Base-by-base conservation (phyloP, 805 yeast genomes). In the Candida adriatica region DNA sequence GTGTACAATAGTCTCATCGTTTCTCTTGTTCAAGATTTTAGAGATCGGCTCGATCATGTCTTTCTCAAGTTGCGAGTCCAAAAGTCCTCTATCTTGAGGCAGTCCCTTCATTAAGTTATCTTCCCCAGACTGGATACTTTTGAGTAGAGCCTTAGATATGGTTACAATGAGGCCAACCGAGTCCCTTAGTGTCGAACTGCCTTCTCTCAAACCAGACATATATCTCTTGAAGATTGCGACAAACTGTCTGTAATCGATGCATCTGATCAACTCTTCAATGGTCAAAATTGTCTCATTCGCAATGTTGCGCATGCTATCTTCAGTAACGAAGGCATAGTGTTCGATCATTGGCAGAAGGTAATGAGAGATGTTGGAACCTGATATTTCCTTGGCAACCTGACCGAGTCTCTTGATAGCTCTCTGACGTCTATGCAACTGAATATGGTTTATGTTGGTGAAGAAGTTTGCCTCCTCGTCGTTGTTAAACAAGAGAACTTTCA, bases 311-410 rank as follows among this genome's bases (percentile, higher is more conserved):
- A 64, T 61, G 41, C 71, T 77, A 24, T 79, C 85, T 22, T 69
- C 75, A 2, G 63, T 56, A 38, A 74, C 66, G 37, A 66, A 68
- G 2, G 82, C 86, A 56, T 78, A 86, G 39, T 74, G 77, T 59
- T 92, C 97, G 38, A 88, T 66, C 41, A 88, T 71, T 5, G 98
- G 97, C 34, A 92, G 58, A 26, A 92, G 48, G 51, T 80, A 87
- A 48, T 84, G 92, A 0, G 94, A 69, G 33, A 90, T 73, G 43
- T 75, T 78, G 22, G 62, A 58, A 16, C 72, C 72, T 0, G 71
- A 55, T 6, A 88, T 55, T 6, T 61, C 42, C 14, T 53, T 36
- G 6, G 74, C 69, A 26, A 66, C 46, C 5, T 65, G 75, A 8
- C 68, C 67, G 18, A 88, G 57, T 37, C 82, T 68, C 46, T 75